Base-by-base conservation (phyloP, 805 yeast genomes). In the Candida loeiensis region DNA sequence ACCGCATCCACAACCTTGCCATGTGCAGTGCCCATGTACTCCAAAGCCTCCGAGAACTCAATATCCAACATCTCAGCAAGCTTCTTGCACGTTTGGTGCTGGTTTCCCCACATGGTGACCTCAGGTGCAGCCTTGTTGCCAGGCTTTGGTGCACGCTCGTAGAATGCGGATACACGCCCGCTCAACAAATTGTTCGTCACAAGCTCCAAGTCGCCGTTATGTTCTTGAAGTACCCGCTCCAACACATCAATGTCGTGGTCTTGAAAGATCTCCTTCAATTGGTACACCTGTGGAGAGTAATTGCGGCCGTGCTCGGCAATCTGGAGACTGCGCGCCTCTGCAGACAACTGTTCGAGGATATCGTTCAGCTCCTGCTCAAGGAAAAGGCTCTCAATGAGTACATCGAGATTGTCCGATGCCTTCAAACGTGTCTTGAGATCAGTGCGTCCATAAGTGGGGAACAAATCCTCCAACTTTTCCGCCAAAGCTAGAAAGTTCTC, bases 241-340 rank as follows among this genome's bases (percentile, higher is more conserved):
- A 78, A 54, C 6, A 46, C 45, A 2, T 47, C 54, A 3, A 53
- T 29, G 2, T 65, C 61, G 2, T 63, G 44, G 12, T 66, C 53
- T 0, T 82, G 82, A 43, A 79, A 77, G 56, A 78, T 66, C 11
- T 65, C 69, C 35, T 53, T 47, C 21, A 74, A 47, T 20, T 52
- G 55, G 41, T 44, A 44, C 9, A 56, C 60, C 2, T 46, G 46
- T 1, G 37, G 39, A 13, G 47, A 36, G 37, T 45, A 50, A 6
- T 36, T 22, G 8, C 35, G 21, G 11, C 22, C 14, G 27, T 37
- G 28, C 15, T 33, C 36, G 13, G 36, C 37, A 13, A 25, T 14
- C n/a, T 21, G 37, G 6, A 28, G 12, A 20, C 28, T 39, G 6
- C 27, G 26, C 8, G 39, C 36, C 17, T 42, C 46, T 4, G 36